These are phyloP conservation scores for Salix arbutifolia DNA, from an alignment of 345 rosid species.

Conservation along the genomic window DNA sequence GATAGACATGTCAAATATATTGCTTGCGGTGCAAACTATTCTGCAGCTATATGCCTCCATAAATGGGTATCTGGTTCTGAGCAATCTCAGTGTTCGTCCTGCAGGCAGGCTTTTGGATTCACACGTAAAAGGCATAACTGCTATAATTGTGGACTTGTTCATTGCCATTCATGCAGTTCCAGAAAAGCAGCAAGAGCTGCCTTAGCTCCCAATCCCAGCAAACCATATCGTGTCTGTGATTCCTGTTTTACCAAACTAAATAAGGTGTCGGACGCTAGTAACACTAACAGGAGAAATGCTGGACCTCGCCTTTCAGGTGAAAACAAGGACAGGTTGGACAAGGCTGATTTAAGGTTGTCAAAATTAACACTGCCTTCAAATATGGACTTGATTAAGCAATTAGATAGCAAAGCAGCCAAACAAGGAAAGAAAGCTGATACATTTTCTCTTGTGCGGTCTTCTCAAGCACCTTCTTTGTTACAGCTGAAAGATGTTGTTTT, in stretches of 20 bases:
- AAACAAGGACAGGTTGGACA: conserved; percentile 83
- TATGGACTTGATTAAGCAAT: conserved; percentile 84
- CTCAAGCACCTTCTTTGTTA: conserved; percentile 71
- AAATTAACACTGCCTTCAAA: conserved; percentile 69
- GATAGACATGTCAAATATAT: conserved; percentile 78
- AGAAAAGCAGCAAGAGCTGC: conserved; percentile 79
- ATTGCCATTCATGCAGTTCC: conserved; percentile 94
- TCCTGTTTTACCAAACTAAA: conserved; percentile 71
- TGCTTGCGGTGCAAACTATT: conserved; percentile 86
- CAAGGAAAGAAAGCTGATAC: conserved; percentile 79
- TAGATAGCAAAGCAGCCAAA: conserved; percentile 87
- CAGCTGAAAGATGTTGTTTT: conserved; percentile 83
- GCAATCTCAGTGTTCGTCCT: conserved; percentile 89
- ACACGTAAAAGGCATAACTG: conserved; percentile 92
- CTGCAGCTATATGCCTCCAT: conserved; percentile 85
- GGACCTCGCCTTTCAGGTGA: conserved; percentile 89
- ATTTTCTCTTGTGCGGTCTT: conserved; percentile 63
- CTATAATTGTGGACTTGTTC: conserved; percentile 95
- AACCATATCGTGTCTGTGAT: conserved; percentile 91
- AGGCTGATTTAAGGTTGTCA: conserved; percentile 70
- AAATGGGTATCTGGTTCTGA: conserved; percentile 91
- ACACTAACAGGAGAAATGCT: conserved; percentile 50
- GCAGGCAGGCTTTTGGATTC: conserved; percentile 90
- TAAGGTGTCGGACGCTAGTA: conserved; percentile 60
- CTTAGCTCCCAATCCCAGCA: conserved; percentile 77